Evolutionary conservation across 345 rosid species (phyloP).

Genomic region (Zanthoxylum bungeanum): DNA sequence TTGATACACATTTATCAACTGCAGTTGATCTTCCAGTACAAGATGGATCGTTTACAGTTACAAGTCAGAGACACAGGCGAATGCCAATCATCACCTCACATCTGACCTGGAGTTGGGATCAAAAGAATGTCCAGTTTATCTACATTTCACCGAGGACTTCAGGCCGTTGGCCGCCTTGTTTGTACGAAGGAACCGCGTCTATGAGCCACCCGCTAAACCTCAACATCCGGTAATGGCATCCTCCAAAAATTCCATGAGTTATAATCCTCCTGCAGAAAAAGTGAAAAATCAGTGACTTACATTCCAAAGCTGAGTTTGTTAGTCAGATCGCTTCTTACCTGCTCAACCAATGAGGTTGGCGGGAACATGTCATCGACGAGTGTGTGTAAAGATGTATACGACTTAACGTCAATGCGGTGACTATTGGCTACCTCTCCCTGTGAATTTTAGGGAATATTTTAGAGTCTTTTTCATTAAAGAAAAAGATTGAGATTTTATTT

Average conservation of each 20-base stretch:
- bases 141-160: background rate
- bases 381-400: conserved; percentile 84
- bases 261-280: conserved; percentile 66
- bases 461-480: background rate
- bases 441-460: background rate
- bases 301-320: background rate
- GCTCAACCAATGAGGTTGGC: conserved; percentile 73
- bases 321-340: conserved; percentile 37
- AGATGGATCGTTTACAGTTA: conserved; percentile 15
- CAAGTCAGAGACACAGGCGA: conserved; percentile 1
- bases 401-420: conserved; percentile 64
- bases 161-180: conserved; percentile 6
- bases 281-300: background rate
- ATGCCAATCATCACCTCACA: background rate
- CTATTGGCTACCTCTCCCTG: conserved; percentile 95
- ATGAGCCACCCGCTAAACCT: conserved; percentile 20
- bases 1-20: background rate
- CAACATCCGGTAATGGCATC: conserved; percentile 57
- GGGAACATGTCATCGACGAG: conserved; percentile 95
- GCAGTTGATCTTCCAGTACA: conserved; percentile 3
- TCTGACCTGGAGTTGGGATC: conserved; percentile 4
- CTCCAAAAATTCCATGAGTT: conserved; percentile 89
- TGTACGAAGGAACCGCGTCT: background rate
- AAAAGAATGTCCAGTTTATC: conserved; percentile 11
- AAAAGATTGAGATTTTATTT: background rate